These are phyloP conservation scores for Wickerhamomyces rabaulensis DNA, from an alignment of 805 yeast genomes.

Conservation along the genomic window DNA sequence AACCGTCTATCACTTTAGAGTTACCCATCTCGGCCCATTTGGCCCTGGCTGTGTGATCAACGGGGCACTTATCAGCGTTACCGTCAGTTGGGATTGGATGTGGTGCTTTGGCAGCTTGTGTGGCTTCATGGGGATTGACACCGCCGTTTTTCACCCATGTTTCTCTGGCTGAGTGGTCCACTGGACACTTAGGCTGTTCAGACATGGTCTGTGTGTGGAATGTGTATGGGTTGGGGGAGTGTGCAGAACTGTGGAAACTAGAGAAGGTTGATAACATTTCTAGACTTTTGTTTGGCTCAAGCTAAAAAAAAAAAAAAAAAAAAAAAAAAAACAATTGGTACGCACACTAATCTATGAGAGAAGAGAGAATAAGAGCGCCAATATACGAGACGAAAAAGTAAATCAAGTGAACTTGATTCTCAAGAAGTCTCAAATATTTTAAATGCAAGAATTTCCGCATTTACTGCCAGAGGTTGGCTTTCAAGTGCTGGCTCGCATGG, in stretches of 20 bases:
- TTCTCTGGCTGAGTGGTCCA: constrained; percentile 37
- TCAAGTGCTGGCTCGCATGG: too few relatives aligned
- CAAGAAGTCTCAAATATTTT: too few relatives aligned
- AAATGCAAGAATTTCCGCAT: too few relatives aligned
- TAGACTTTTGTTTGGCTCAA: too few relatives aligned
- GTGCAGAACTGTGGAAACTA: background rate
- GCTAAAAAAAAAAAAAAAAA: too few relatives aligned
- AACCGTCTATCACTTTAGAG: constrained; percentile 18
- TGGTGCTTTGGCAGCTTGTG: constrained; percentile 7
- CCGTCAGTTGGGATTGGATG: constrained; percentile 16
- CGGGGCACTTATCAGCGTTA: constrained; percentile 52
- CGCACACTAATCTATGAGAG: too few relatives aligned
- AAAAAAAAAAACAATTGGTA: background rate
- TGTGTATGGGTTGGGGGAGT: too few relatives aligned
- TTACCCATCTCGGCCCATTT: constrained; percentile 45
- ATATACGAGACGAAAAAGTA: too few relatives aligned
- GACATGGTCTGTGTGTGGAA: background rate
- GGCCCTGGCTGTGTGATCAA: constrained; percentile 55
- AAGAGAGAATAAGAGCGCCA: too few relatives aligned
- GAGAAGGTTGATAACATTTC: too few relatives aligned
- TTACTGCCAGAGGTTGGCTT: too few relatives aligned
- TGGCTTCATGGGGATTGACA: background rate
- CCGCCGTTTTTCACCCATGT: constrained; percentile 4
- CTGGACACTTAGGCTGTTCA: constrained; percentile 41
- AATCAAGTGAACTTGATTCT: too few relatives aligned